These are phyloP conservation scores for Aspergillus sclerotioniger DNA, from an alignment of 495 filamentous ascomycete genomes.

Conservation along the genomic window DNA sequence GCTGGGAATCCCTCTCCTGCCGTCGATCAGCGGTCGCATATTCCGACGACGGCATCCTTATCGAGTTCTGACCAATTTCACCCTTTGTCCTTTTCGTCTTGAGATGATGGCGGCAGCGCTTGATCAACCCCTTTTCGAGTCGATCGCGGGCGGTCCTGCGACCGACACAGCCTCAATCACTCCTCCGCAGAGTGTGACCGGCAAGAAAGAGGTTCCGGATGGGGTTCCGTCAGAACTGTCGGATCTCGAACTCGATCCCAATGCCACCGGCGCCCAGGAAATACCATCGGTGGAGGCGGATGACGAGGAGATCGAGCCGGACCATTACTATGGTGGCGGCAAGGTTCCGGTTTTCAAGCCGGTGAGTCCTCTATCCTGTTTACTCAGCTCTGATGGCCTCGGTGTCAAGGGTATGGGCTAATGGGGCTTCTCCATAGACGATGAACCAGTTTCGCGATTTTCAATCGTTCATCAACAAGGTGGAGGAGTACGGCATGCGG, in stretches of 20 bases:
- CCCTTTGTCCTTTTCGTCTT: conserved; percentile 16
- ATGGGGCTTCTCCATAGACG: conserved; percentile 46
- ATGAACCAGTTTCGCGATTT: conserved; percentile 95
- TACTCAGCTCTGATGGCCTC: background rate
- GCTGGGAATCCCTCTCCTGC: conserved; percentile 43
- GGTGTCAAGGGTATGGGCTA: conserved; percentile 5
- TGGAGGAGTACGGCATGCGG: conserved; percentile 94
- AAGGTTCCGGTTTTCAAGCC: conserved; percentile 93
- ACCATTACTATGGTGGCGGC: conserved; percentile 81
- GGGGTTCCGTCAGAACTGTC: conserved; percentile 45
- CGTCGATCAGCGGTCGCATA: conserved; percentile 52
- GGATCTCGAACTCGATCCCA: conserved; percentile 45
- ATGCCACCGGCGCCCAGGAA: conserved; percentile 25
- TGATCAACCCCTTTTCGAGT: conserved; percentile 32
- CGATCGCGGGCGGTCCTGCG: conserved; percentile 25
- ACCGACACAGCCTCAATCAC: conserved; percentile 42
- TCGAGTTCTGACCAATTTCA: conserved; percentile 12
- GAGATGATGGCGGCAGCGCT: conserved; percentile 37
- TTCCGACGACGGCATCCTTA: conserved; percentile 42
- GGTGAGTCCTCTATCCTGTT: conserved; percentile 46
- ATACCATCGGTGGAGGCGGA: conserved; percentile 36
- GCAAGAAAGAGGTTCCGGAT: conserved; percentile 43
- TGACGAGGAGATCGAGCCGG: conserved; percentile 75
- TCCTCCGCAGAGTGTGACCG: conserved; percentile 46
- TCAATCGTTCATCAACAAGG: conserved; percentile 79